Evolutionary conservation across 2,329 filamentous ascomycete species (phyloP), one percentile per base, ranked within the genome.

Genomic region (Xylariaceae sp.): DNA sequence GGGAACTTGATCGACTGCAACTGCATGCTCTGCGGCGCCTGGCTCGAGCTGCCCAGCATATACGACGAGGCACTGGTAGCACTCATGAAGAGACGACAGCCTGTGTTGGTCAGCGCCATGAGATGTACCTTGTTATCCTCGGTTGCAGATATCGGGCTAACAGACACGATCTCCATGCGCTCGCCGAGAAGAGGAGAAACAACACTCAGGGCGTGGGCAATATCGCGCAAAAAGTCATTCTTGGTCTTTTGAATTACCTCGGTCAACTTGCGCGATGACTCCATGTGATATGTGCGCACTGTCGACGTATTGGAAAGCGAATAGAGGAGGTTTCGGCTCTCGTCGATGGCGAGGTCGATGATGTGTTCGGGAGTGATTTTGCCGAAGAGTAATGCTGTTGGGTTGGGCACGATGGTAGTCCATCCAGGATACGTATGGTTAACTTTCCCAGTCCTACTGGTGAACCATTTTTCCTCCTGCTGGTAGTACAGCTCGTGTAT

Each of bases 1-100:
- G 95, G 94, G 60, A 96, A 96, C 71, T 94, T 95, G 74, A 99
- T 90, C 70, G 96, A 94, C 67, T 95, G 89, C n/a, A 97, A 86
- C 74, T 97, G 92, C 91, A 99, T 97, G 74, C 91, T 97, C 67
- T 90, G 92, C 0, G 94, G 92, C 0, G 89, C 86, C 59, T 80
- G 73, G 60, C 81, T 87, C 6, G 83, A 81, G 17, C 83, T 80
- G 11, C 81, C 82, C 35, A 84, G 79, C 72, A 80, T 82, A 76
- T 88, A 87, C 0, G 80, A 88, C 1, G 85, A 84, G 15, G 90
- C 88, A 64, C 88, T 88, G 0, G 92, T 96, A 4, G 93, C 91
- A 70, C 92, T 97, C 56, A 99, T 81, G 72, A 94, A 97, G 3
- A 99, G 84, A 18, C 94, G 86, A 71, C 92, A 96, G 17, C 95